A percentile compares a stretch with the other conserved stretches of the same genome.
Evolutionary conservation across 495 filamentous ascomycete species (phyloP).

Genomic region (Podospora fimiseda): DNA sequence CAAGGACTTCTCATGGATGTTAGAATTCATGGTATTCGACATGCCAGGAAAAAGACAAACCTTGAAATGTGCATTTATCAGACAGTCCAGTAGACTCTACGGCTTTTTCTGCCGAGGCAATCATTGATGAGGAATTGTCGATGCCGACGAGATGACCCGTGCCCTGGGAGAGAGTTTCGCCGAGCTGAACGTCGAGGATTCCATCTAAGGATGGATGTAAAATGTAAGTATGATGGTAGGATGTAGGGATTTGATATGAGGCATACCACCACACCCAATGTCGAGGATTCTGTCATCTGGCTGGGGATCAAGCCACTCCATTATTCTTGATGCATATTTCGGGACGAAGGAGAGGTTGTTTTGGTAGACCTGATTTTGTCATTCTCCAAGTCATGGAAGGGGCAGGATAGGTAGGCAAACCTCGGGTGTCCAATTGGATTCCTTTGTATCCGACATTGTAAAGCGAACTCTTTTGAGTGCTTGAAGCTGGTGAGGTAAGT

Average conservation of each 20-base stretch:
- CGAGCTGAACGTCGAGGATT: slow-evolving; percentile 53
- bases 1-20: slow-evolving; percentile 22
- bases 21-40: neutral
- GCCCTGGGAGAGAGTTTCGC: slow-evolving; percentile 31
- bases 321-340: slow-evolving; percentile 56
- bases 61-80: slow-evolving; percentile 39
- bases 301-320: slow-evolving; percentile 57
- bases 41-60: slow-evolving; percentile 13
- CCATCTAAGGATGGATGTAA: slow-evolving; percentile 44
- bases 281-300: slow-evolving; percentile 61
- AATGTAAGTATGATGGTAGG: neutral
- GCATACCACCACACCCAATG: slow-evolving; percentile 63
- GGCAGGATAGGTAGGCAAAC: neutral
- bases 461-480: no score
- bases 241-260: neutral
- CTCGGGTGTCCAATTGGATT: neutral
- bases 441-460: neutral
- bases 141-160: slow-evolving; percentile 52
- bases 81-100: slow-evolving; percentile 10
- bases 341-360: slow-evolving; percentile 67
- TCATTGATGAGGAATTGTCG: slow-evolving; percentile 62
- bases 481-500: no score
- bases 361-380: slow-evolving; percentile 47
- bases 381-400: neutral
- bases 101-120: slow-evolving; percentile 43